Base-by-base conservation (phyloP, 2,329 filamentous ascomycete species). In the Chalara sp. region DNA sequence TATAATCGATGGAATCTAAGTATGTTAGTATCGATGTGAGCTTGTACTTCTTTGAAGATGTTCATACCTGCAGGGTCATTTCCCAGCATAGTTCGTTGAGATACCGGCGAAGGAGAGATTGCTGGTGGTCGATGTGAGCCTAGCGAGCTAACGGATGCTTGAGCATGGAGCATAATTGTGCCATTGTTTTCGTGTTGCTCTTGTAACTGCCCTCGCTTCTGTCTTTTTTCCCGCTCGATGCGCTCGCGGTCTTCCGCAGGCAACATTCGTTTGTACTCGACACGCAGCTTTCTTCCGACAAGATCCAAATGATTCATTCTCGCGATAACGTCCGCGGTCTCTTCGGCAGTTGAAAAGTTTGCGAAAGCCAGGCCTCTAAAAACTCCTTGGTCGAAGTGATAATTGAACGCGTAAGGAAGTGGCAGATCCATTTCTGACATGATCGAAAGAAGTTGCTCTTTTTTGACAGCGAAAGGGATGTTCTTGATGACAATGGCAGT, bases 261-360 rank as follows among this genome's bases (percentile, higher is more conserved):
- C 5, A 99, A 80, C 93, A 99, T 97, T 74, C 97, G 97, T 78
- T 99, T 99, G 74, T 97, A 99, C 70, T 99, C 93, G 30, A 99
- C 93, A 46, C 93, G 81, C 59, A 99, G 74, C 72, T 97, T 97
- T 54, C 93, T 81, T 44, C 93, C 93, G 66, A 96, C 90, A 6
- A 99, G 81, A 64, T 97, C 93, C 68, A 96, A 87, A 61, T 95
- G 90, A 65, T 99, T 99, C 78, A 99, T 86, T 48, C 86, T 80
- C 52, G 96, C 87, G 56, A 99, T 99, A 46, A 97, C 93, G 46
- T 86, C 79, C 10, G 88, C 86, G 0, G 93, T 99, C 69, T 99
- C 93, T 58, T 96, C 88, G 1, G 93, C 83, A 12, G 89, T 96
- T 35, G 93, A 95, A 68, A 97, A 99, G 71, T 99, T 99, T 65